Evolutionary conservation across 1,284 basidiomycete species (phyloP), one percentile per base, ranked within the genome.

Genomic region (Ustilago cynodontis): DNA sequence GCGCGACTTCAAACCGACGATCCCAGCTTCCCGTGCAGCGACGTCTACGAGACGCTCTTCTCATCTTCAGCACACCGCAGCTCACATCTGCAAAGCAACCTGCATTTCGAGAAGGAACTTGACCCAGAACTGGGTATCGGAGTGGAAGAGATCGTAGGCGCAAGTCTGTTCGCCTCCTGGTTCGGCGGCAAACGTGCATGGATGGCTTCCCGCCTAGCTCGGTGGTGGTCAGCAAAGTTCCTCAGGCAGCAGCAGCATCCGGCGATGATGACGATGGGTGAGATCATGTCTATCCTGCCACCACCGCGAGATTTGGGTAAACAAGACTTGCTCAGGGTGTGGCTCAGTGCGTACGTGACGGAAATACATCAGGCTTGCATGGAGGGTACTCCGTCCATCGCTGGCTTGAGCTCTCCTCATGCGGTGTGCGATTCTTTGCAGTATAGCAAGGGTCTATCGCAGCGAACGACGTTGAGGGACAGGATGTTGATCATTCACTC

Each of bases 191-290:
- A 51, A 20, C 49, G 70, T 9, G 70, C 70, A 6, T 72, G 70
- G 70, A 72, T 72, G 59, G 70, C 70, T 9, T 72, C 70, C n/a
- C 55, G 70, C 8, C 47, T 72, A 3, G 70, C 64, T 0, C 31
- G 70, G 16, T 72, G 70, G 70, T 72, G 70, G 70, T 63, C 59
- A 11, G 70, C 70, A 51, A 72, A 72, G 35, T 72, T 72, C 3
- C 22, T 72, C 4, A 59, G 70, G 7, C 70, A 72, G 54, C 70
- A 72, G 26, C 70, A 72, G 31, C 72, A 74, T 31, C 65, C 60
- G 18, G 68, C 70, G 18, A 67, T 65, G 63, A 60, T 73, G 70
- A 72, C 70, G 3, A 72, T 72, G 70, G 70, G 64, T 22, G 70
- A 72, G 29, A 72, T 72, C 64, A 72, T 72, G 70, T 59, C 56